Conservation (phyloP, 768 basidiomycete genomes). For the Lepiota brunneoincarnata region DNA sequence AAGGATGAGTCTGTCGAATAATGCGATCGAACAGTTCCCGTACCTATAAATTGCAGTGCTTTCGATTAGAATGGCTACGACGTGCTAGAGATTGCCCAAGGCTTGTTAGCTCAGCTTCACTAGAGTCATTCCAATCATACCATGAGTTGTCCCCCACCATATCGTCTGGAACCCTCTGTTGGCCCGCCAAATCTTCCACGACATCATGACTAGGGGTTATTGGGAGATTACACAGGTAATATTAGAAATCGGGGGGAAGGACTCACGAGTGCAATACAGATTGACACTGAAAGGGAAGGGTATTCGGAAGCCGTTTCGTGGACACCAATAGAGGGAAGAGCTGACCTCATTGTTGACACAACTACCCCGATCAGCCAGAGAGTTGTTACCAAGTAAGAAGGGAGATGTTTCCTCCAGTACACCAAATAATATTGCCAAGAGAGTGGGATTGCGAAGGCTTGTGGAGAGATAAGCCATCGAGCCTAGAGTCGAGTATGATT, state of each 20-base stretch:
- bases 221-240: background rate
- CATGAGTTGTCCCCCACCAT: constrained; percentile 5
- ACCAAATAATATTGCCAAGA: constrained; percentile 6
- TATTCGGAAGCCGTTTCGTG: background rate
- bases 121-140: background rate
- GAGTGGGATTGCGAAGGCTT: constrained; percentile 6
- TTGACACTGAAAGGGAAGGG: background rate
- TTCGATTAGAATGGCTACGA: constrained; percentile 16
- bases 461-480: background rate
- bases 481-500: background rate
- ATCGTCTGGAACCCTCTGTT: background rate
- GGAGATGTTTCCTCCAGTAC: background rate
- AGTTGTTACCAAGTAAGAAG: background rate
- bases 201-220: background rate
- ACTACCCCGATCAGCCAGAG: constrained; percentile 7
- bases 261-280: constrained; percentile 2
- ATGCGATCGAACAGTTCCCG: background rate
- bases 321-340: background rate
- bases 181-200: constrained; percentile 3
- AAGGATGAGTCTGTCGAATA: background rate
- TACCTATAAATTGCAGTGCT: constrained; percentile 19
- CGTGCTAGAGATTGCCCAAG: background rate
- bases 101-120: background rate
- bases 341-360: constrained; percentile 2
- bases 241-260: background rate